A percentile compares a stretch with the other conserved stretches of the same genome.
Evolutionary conservation across 2,329 filamentous ascomycete species (phyloP).

Genomic region (Elsinoe fawcettii): DNA sequence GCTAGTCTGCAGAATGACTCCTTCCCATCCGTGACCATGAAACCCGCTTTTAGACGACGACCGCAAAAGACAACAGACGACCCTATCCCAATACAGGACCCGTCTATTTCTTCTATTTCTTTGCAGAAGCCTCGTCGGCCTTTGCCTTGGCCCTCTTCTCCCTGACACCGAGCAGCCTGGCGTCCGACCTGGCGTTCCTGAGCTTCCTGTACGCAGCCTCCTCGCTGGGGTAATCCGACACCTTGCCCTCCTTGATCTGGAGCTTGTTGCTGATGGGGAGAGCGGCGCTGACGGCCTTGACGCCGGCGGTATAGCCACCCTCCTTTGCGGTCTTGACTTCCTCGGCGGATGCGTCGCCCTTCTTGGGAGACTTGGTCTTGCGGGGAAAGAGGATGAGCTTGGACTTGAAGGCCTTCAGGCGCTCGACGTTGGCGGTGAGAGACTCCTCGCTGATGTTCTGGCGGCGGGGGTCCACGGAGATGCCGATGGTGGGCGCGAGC

Average conservation of each 20-base stretch:
- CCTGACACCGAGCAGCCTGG: conserved; percentile 70
- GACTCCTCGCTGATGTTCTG: conserved; percentile 96
- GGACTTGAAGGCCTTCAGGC: conserved; percentile 95
- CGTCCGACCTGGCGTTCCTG: conserved; percentile 74
- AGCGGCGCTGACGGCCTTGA: conserved; percentile 37
- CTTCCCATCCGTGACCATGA: conserved; percentile 10
- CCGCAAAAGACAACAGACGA: not conserved
- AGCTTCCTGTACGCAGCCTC: conserved; percentile 82
- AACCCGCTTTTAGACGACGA: conserved; percentile 4
- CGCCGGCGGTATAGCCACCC: conserved; percentile 43
- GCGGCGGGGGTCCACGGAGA: conserved; percentile 91
- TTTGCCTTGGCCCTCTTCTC: conserved; percentile 91
- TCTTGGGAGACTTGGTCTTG: conserved; percentile 88
- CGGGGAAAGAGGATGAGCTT: conserved; percentile 97
- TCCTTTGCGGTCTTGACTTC: conserved; percentile 64
- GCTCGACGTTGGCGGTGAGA: conserved; percentile 88
- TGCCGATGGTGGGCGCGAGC: conserved; percentile 91
- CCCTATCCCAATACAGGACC: not conserved
- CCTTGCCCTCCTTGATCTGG: conserved; percentile 73
- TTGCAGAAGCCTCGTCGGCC: conserved; percentile 72
- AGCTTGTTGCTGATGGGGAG: conserved; percentile 65
- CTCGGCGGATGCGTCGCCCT: conserved; percentile 78
- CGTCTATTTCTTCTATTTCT: conserved; percentile 85
- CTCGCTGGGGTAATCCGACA: conserved; percentile 62
- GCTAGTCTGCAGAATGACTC: conserved; percentile 12